These are phyloP conservation scores for Torulaspora indica DNA, from an alignment of 805 yeast genomes.

Conservation along the genomic window DNA sequence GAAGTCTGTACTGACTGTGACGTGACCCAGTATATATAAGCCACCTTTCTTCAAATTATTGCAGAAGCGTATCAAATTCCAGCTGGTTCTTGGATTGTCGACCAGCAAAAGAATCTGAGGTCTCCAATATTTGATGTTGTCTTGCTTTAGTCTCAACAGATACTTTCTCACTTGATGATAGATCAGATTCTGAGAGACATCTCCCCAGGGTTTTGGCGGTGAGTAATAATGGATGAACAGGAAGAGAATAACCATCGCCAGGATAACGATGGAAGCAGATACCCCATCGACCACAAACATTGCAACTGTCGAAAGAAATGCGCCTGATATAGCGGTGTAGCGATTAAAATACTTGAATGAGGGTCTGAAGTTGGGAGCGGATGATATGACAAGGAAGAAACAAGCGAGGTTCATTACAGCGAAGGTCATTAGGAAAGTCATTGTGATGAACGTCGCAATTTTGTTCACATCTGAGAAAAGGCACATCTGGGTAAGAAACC, in stretches of 20 bases:
- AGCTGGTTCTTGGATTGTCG: slow-evolving; percentile 86
- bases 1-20: slow-evolving; percentile 55
- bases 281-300: slow-evolving; percentile 94
- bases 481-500: slow-evolving; percentile 78
- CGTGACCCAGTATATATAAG: slow-evolving; percentile 87
- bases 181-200: slow-evolving; percentile 89
- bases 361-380: slow-evolving; percentile 98
- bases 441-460: slow-evolving; percentile 90
- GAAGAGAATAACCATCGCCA: slow-evolving; percentile 61
- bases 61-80: slow-evolving; percentile 90
- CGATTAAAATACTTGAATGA: slow-evolving; percentile 84
- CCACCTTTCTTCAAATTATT: slow-evolving; percentile 96
- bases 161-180: slow-evolving; percentile 97
- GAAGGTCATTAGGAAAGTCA: slow-evolving; percentile 96
- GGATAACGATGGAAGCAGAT: slow-evolving; percentile 73
- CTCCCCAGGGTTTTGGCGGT: slow-evolving; percentile 98
- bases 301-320: slow-evolving; percentile 62
- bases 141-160: slow-evolving; percentile 67
- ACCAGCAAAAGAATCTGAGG: slow-evolving; percentile 87
- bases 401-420: slow-evolving; percentile 93
- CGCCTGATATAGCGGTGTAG: slow-evolving; percentile 76
- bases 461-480: slow-evolving; percentile 86
- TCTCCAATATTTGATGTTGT: slow-evolving; percentile 96
- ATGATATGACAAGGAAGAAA: slow-evolving; percentile 74
- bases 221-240: slow-evolving; percentile 80